Base-by-base conservation (phyloP, 2,329 filamentous ascomycete species). In the Teratosphaeria epicoccoides region DNA sequence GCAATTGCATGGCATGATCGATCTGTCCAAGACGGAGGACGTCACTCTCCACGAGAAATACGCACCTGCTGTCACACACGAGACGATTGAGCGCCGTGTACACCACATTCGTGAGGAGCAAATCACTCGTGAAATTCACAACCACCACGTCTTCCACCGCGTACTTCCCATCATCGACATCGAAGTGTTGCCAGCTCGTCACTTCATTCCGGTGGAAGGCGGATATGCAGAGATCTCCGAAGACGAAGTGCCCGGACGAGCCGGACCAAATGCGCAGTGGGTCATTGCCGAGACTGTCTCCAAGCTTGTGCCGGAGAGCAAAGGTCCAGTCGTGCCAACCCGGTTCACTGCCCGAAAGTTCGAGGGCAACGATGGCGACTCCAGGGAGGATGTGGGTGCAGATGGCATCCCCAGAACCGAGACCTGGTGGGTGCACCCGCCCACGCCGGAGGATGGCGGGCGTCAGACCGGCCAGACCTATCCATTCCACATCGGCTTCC, bases 121-220 rank as follows among this genome's bases (percentile, higher is more conserved):
- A 22, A 73, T 79, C 48, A 73, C 71, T 6, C 73, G 76, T 33
- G 77, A 80, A 53, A 76, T 78, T 28, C 77, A 80, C 63, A 73
- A 73, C 28, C 70, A 80, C 60, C 72, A 79, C 55, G 63, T 76
- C 29, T 74, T 72, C 56, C 76, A 79, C 53, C 72, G 73, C 24
- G 67, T 77, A 24, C 71, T 76, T n/a, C 77, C 77, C 2, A 69
- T 80, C 22, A 68, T 74, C 24, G 74, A 80, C 49, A 71, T 75
- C 11, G 73, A 80, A 59, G 69, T 79, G 9, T 67, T 79, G 1
- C 76, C 77, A 1, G 66, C 77, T 0, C 71, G 73, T 10, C 77
- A 80, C 60, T 79, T 76, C 62, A 66, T 75, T 2, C 71, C 68
- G 4, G 57, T 64, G 14, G 59, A 66, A 3, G 60, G 60, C 11